Conservation (phyloP, 1,139 yeast species). For the Scheffersomyces parashehatae region DNA sequence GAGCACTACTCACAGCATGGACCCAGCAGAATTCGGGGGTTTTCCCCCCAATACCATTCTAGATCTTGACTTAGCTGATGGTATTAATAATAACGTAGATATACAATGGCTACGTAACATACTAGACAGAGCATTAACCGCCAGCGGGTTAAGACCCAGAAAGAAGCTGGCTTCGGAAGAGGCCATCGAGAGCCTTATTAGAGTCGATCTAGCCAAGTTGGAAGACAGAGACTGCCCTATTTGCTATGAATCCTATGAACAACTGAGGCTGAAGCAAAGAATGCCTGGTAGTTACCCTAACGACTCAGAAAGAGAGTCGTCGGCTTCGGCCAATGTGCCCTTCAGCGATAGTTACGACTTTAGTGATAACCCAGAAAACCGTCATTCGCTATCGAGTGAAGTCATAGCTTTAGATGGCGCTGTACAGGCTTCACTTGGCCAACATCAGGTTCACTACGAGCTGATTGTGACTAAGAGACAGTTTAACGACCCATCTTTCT, state of each 20-base stretch:
- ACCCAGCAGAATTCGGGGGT: no score
- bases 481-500: constrained; percentile 41
- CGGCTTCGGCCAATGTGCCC: no score
- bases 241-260: constrained; percentile 41
- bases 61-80: no score
- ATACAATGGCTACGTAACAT: constrained; percentile 39
- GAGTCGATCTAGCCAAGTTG: constrained; percentile 21
- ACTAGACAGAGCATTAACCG: constrained; percentile 35
- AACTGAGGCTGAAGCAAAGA: constrained; percentile 1
- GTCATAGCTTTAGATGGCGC: constrained; percentile 13
- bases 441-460: constrained; percentile 1
- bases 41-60: no score
- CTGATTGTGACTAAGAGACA: constrained; percentile 4
- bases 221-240: constrained; percentile 40
- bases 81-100: background rate
- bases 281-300: background rate
- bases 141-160: constrained; percentile 25
- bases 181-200: constrained; percentile 37
- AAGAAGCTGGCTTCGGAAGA: constrained; percentile 39
- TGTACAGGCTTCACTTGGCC: background rate
- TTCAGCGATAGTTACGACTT: background rate
- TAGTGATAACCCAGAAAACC: background rate
- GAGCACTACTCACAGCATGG: no score
- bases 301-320: background rate
- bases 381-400: constrained; percentile 1